Percentiles rank a stretch among this genome's conserved stretches.
phyloP scores from a whole-genome alignment of 768 basidiomycete species.

The Leccinum imitatum region DNA sequence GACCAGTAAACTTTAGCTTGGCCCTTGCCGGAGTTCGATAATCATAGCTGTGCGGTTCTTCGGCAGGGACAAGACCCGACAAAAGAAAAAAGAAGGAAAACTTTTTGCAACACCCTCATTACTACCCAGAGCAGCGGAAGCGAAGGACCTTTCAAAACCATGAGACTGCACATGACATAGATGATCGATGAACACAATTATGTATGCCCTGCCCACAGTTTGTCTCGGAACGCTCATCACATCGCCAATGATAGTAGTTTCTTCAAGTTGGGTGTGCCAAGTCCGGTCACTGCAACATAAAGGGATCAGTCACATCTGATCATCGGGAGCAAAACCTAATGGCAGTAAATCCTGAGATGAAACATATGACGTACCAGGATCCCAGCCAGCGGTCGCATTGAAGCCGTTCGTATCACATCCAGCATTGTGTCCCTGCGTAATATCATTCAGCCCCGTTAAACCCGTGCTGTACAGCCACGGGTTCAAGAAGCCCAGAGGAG shows the following conservation, averaged over 20 bases:
- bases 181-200: not conserved
- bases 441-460: conserved; percentile 48
- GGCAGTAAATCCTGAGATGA: not conserved
- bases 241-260: conserved; percentile 42
- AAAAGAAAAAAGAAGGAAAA: not conserved
- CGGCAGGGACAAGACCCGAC: not conserved
- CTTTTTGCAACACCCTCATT: not conserved
- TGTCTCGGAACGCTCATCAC: conserved; percentile 2
- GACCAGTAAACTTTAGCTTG: no score
- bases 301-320: conserved; percentile 2
- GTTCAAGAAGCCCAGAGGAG: conserved; percentile 56
- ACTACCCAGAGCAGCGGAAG: not conserved
- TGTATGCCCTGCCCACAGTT: no score
- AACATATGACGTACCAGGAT: conserved; percentile 44
- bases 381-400: conserved; percentile 51
- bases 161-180: not conserved
- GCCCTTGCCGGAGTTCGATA: no score
- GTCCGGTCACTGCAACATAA: conserved; percentile 48
- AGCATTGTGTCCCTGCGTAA: conserved; percentile 54
- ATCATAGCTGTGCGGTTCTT: no score
- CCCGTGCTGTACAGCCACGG: conserved; percentile 52
- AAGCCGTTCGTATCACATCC: conserved; percentile 44
- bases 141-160: not conserved
- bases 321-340: not conserved
- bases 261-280: conserved; percentile 56